Base-by-base conservation (phyloP, 164 flowering plant genomes). In the Amborella trichopoda region DNA sequence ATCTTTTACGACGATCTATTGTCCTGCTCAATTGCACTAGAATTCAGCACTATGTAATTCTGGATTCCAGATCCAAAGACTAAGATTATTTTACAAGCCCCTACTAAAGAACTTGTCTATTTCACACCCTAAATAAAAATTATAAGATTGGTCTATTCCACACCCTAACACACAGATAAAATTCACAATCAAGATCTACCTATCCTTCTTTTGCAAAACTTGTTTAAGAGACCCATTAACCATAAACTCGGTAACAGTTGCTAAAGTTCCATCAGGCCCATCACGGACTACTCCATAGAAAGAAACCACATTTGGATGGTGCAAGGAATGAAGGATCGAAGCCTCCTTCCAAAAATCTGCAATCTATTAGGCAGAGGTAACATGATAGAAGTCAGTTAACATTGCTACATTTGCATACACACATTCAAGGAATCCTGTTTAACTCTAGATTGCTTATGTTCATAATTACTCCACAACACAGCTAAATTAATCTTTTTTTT, bases 301-400 rank as follows among this genome's bases (percentile, higher is more conserved):
- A 27, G 99, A 75, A 49, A 91, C 99, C 49, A 91, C 95, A 80
- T 91, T 91, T 51, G 99, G 99, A 67, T 91, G 99, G 51, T 91
- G 99, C 64, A 87, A 59, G 4, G 96, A 84, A 66, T 96, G 75
- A 58, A 91, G 62, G 55, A 84, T 72, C 69, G 74, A 63, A 59
- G 99, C 99, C 68, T 91, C 99, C 68, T 80, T 91, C 99, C 99
- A 91, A 68, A 91, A 91, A 66, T 91, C 99, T 13, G 94, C 90
- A 60, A 91, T 91, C 99, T 91, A 48, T 37, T 21, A 26, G 11
- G 44, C 28, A 22, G 62, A 55, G 3, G 33, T 11, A 37, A 44
- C 22, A 19, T n/a, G 8, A 38, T n/a, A 16, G 16, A 38, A 30
- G 34, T n/a, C n/a, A n/a, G 28, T 6, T 20, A 23, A 36, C 28